A percentile compares a stretch with the other conserved stretches of the same genome.
Evolutionary conservation across 1,284 basidiomycete species (phyloP).

Genomic region (Tilletia walkeri): DNA sequence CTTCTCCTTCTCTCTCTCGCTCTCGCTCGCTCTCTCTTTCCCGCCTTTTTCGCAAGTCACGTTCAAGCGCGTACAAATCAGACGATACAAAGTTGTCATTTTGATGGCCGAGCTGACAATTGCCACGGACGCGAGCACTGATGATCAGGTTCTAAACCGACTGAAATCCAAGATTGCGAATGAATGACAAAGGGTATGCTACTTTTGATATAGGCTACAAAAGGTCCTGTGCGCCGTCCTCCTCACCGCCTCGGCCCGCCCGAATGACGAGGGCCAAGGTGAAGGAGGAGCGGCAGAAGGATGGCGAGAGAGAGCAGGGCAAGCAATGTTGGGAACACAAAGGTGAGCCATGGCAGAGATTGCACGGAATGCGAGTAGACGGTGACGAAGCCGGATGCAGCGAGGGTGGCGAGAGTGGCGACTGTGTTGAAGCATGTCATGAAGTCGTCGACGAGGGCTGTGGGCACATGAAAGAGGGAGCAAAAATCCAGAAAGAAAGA

Average conservation of each 20-base stretch:
- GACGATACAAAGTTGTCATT: no score
- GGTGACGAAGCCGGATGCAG: background rate
- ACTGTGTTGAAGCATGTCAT: background rate
- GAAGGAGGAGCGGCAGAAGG: background rate
- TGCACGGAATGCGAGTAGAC: background rate
- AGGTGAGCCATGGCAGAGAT: background rate
- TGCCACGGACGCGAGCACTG: no score
- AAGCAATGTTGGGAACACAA: background rate
- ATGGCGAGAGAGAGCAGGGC: background rate
- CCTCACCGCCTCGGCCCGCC: background rate
- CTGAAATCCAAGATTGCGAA: no score
- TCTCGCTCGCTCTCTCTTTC: no score
- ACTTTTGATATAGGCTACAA: no score
- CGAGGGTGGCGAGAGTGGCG: background rate
- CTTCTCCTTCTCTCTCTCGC: no score
- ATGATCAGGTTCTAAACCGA: no score
- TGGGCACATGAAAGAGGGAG: background rate
- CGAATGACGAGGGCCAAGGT: background rate
- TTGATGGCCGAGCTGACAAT: no score
- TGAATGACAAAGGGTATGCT: no score
- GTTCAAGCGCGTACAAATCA: no score
- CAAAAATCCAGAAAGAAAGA: no score
- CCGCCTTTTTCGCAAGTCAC: no score
- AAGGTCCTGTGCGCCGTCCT: background rate
- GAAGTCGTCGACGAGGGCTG: background rate